A percentile compares a stretch with the other conserved stretches of the same genome.
These are phyloP conservation scores for Saccharomyces uvarum DNA, from an alignment of 1,139 yeast species.

Conservation along the genomic window DNA sequence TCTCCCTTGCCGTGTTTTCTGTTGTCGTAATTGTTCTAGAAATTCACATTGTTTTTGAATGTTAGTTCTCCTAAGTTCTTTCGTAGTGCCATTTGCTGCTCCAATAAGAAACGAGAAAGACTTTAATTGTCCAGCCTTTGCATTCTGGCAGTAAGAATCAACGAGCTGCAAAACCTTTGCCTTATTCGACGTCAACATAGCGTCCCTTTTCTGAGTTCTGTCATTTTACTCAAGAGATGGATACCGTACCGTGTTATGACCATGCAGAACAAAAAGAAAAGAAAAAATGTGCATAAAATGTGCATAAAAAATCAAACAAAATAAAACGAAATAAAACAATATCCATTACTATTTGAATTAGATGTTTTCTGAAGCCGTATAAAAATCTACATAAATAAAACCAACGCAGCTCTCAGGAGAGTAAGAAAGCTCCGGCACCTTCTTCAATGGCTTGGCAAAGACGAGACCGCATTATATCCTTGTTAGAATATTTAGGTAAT, in stretches of 20 bases:
- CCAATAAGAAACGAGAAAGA: slow-evolving; percentile 20
- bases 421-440: slow-evolving; percentile 82
- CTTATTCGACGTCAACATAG: slow-evolving; percentile 9
- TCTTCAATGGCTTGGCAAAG: slow-evolving; percentile 69
- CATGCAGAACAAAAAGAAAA: neutral
- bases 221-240: neutral
- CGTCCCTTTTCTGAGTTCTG: neutral
- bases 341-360: neutral
- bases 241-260: neutral
- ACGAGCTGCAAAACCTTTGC: slow-evolving; percentile 17
- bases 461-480: slow-evolving; percentile 50
- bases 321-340: neutral
- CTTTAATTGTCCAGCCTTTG: slow-evolving; percentile 14
- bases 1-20: slow-evolving; percentile 11
- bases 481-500: slow-evolving; percentile 70
- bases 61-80: slow-evolving; percentile 10
- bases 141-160: slow-evolving; percentile 20
- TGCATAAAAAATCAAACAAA: neutral
- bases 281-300: neutral
- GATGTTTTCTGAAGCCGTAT: neutral
- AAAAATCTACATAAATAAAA: neutral
- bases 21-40: slow-evolving; percentile 8
- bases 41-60: slow-evolving; percentile 13
- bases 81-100: slow-evolving; percentile 17
- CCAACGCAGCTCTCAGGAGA: slow-evolving; percentile 40